These are phyloP conservation scores for Curvularia eragrostidis DNA, from an alignment of 2,329 filamentous ascomycete genomes.

Conservation along the genomic window DNA sequence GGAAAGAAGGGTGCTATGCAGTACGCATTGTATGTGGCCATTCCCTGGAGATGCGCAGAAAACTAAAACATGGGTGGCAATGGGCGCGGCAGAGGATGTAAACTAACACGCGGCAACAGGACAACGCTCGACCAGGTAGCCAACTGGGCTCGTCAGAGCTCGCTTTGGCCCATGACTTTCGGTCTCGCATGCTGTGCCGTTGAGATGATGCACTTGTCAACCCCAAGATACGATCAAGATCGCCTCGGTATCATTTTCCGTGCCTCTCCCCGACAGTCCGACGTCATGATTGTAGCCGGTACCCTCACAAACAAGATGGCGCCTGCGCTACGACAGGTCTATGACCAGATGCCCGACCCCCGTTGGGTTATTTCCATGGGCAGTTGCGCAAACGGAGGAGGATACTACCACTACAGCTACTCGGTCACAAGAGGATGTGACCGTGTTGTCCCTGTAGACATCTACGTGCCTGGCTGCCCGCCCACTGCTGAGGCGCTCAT, in stretches of 20 bases:
- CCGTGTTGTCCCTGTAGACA: slow-evolving; percentile 80
- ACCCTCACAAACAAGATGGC: slow-evolving; percentile 98
- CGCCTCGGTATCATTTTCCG: slow-evolving; percentile 91
- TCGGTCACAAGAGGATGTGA: slow-evolving; percentile 79
- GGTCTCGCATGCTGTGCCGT: slow-evolving; percentile 88
- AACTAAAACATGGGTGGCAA: neutral
- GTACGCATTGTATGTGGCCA: slow-evolving; percentile 77
- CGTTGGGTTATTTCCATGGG: slow-evolving; percentile 89
- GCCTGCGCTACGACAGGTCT: slow-evolving; percentile 85
- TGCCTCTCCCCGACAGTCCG: slow-evolving; percentile 85
- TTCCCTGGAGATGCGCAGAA: neutral
- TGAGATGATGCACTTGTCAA: slow-evolving; percentile 94
- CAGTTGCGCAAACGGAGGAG: slow-evolving; percentile 82
- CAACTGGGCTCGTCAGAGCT: slow-evolving; percentile 87
- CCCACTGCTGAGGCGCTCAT: slow-evolving; percentile 62
- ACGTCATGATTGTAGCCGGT: slow-evolving; percentile 94
- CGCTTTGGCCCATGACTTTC: slow-evolving; percentile 92
- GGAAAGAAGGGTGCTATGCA: slow-evolving; percentile 80
- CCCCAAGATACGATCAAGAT: slow-evolving; percentile 91
- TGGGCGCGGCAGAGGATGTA: neutral
- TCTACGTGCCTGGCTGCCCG: slow-evolving; percentile 79
- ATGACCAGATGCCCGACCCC: slow-evolving; percentile 95
- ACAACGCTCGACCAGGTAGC: slow-evolving; percentile 81
- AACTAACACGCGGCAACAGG: slow-evolving; percentile 53
- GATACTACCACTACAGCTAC: slow-evolving; percentile 89